Base-by-base conservation (phyloP, 1,284 basidiomycete species). In the Fomitopsis pinicola region DNA sequence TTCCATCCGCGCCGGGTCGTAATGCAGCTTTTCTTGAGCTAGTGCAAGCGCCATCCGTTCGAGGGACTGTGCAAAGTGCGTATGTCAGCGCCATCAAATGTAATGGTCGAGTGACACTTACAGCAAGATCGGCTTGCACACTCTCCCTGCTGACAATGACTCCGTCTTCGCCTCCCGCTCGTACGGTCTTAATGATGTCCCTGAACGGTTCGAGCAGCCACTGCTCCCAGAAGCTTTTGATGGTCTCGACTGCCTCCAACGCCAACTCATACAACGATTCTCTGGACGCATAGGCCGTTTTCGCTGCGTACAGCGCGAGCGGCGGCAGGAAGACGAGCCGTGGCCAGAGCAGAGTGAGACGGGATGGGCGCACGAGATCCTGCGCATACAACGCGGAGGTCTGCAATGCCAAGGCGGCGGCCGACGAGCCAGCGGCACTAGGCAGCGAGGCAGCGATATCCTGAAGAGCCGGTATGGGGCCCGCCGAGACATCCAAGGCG, bases 31-130 rank as follows among this genome's bases (percentile, higher is more conserved):
- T 66, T 98, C 97, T 61, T 82, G 80, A 0, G 93, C 94, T 4
- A 98, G 83, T 35, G 91, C 84, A 1, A 95, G 75, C 3, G 95
- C 88, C 97, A 99, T 99, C 42, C 97, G 82, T 75, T 98, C 92
- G 14, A 99, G 81, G 26, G 92, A 95, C 90, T 97, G 58, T 14
- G 45, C 38, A 8, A 44, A 22, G 22, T 42, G 44, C 30, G 28
- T 33, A 17, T 5, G 9, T 48, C 40, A 30, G 53, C 15, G 22
- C 12, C 22, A 45, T n/a, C 52, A 19, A 42, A 26, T 5, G 36
- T 15, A 5, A 14, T 19, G 33, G n/a, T 28, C 44, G 60, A 8
- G 60, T 60, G 36, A 40, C n/a, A 75, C 82, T 67, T 68, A 91
- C 91, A 64, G 91, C 83, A 57, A 94, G 71, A 71, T 97, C 94